Percentiles rank a stretch among this genome's conserved stretches.
Evolutionary conservation across 768 basidiomycete genomes (phyloP).

Genomic region (Mycena maculata): DNA sequence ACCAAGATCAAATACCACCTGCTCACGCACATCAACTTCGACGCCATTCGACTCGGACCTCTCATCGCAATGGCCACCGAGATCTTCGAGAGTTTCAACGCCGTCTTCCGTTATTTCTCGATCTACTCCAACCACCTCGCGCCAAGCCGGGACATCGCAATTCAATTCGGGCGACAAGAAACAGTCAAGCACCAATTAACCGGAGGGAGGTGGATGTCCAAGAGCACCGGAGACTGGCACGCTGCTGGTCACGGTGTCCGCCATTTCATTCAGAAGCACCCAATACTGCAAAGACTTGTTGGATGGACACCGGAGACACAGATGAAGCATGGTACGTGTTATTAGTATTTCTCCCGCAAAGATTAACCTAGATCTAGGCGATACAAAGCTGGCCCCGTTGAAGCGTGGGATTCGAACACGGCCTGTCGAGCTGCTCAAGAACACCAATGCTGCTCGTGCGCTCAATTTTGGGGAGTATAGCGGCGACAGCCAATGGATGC

Average conservation of each 20-base stretch:
- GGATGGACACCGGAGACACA: conserved; percentile 2
- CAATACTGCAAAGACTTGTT: not conserved
- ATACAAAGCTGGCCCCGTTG: not conserved
- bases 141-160: no score
- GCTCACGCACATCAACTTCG: no score
- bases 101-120: not conserved
- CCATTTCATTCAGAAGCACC: no score
- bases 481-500: no score
- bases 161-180: not conserved
- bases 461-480: conserved; percentile 10
- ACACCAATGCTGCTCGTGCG: not conserved
- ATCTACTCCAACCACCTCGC: no score
- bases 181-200: not conserved
- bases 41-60: no score
- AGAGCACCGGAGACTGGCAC: no score
- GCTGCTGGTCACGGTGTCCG: no score
- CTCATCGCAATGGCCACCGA: not conserved
- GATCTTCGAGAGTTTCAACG: not conserved
- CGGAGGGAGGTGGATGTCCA: no score
- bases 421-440: not conserved
- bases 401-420: not conserved
- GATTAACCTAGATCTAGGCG: not conserved
- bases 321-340: not conserved
- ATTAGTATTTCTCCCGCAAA: no score
- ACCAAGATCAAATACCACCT: no score